phyloP scores from a whole-genome alignment of 257 asterid genomes.

The Anisodus acutangulus region DNA sequence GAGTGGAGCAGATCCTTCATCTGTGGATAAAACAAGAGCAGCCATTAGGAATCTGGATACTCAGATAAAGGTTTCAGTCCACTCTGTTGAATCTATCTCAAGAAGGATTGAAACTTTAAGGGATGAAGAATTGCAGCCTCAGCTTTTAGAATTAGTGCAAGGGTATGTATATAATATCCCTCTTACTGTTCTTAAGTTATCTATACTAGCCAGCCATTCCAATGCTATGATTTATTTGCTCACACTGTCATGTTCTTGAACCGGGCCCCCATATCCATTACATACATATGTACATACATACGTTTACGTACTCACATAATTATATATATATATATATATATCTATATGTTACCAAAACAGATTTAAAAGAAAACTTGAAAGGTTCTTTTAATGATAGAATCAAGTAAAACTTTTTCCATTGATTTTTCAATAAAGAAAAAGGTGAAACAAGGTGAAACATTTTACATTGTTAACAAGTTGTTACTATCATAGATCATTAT shows the following conservation, averaged over 20 bases:
- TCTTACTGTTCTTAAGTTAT: neutral
- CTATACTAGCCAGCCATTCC: conserved; percentile 15
- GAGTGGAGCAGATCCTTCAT: conserved; percentile 72
- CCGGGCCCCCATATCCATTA: neutral
- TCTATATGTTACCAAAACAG: neutral
- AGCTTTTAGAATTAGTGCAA: conserved; percentile 72
- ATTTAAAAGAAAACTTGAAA: neutral
- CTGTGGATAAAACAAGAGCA: conserved; percentile 68
- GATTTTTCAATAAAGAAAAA: neutral
- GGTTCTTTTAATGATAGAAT: neutral
- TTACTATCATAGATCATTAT: neutral
- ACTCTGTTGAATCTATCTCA: conserved; percentile 87
- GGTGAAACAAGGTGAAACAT: too few relatives aligned
- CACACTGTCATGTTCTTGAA: conserved; percentile 13
- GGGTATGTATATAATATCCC: conserved; percentile 57
- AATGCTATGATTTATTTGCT: conserved; percentile 14
- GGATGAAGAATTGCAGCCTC: conserved; percentile 91
- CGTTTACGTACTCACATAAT: neutral
- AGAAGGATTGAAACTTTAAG: conserved; percentile 86
- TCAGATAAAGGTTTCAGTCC: conserved; percentile 88
- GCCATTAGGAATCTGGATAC: conserved; percentile 75
- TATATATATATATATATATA: neutral
- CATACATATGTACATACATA: neutral
- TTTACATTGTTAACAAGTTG: conserved; percentile 19
- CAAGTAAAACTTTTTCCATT: neutral